Percentiles rank a stretch among this genome's conserved stretches.
phyloP scores from a whole-genome alignment of 768 basidiomycete genomes.

The Favolaschia claudopus region DNA sequence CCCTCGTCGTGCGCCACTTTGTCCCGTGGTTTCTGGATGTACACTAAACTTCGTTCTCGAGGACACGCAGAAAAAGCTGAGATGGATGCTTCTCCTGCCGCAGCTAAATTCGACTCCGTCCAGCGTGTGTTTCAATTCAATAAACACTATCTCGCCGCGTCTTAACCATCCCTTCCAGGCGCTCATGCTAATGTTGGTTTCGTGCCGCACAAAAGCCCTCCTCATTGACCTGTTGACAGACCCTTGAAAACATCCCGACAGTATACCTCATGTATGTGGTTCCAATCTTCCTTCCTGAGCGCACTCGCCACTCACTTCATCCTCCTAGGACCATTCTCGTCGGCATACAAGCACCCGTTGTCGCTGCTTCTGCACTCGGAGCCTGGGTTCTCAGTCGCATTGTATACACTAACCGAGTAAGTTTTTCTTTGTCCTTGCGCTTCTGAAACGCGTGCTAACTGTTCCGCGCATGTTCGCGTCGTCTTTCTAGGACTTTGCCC shows the following conservation, averaged over 20 bases:
- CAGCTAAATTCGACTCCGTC: constrained; percentile 41
- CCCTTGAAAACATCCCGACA: neutral
- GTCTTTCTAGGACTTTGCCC: no score
- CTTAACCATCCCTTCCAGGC: constrained; percentile 33
- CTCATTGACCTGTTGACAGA: neutral
- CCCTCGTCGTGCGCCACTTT: constrained; percentile 30
- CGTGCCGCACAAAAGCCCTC: neutral
- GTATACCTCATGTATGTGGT: constrained; percentile 10
- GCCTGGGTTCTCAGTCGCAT: constrained; percentile 48
- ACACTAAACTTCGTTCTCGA: neutral
- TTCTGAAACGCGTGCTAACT: no score
- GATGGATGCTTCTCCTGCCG: constrained; percentile 32
- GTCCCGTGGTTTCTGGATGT: neutral
- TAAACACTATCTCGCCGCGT: constrained; percentile 31
- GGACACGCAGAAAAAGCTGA: constrained; percentile 43
- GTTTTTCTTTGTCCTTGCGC: no score
- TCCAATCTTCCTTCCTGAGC: neutral
- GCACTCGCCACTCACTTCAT: neutral
- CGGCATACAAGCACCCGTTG: constrained; percentile 46
- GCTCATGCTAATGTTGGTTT: neutral
- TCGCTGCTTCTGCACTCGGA: constrained; percentile 49
- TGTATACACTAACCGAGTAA: constrained; percentile 53
- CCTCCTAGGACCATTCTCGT: constrained; percentile 46
- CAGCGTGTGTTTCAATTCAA: constrained; percentile 35
- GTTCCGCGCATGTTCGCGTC: no score